Evolutionary conservation across 2,329 filamentous ascomycete species (phyloP).

Genomic region (Eutypa lata): DNA sequence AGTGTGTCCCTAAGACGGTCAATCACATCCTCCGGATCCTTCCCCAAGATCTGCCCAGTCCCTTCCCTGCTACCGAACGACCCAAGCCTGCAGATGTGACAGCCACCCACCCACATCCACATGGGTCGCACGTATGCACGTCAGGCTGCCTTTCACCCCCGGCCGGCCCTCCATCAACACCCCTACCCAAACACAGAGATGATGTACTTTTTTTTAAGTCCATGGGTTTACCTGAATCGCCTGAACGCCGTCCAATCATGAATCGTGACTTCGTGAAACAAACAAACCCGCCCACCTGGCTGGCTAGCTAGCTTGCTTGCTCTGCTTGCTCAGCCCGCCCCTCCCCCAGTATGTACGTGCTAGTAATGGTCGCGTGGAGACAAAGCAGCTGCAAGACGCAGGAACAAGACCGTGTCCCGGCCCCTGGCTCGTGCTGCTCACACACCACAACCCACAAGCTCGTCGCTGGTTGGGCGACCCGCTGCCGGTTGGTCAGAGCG

Average conservation of each 20-base stretch:
- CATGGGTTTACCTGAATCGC: constrained; percentile 30
- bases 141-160: constrained; percentile 23
- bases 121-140: constrained; percentile 24
- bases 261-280: constrained; percentile 47
- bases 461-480: background rate
- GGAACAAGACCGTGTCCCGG: constrained; percentile 26
- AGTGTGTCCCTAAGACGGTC: constrained; percentile 28
- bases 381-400: constrained; percentile 27
- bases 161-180: constrained; percentile 18
- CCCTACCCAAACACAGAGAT: constrained; percentile 28
- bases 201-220: constrained; percentile 46
- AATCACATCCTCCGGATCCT: constrained; percentile 10
- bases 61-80: constrained; percentile 15
- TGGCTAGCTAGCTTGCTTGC: no score
- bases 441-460: constrained; percentile 18
- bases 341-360: constrained; percentile 22
- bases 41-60: constrained; percentile 10
- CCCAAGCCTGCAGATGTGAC: constrained; percentile 21
- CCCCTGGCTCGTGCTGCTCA: constrained; percentile 17
- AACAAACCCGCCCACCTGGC: constrained; percentile 25
- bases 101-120: constrained; percentile 16
- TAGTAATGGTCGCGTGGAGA: constrained; percentile 21
- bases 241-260: constrained; percentile 49
- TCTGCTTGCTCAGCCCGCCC: constrained; percentile 17
- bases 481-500: background rate